Percentiles rank a stretch among this genome's conserved stretches.
phyloP scores from a whole-genome alignment of 768 basidiomycete genomes.

The Panaeolus cyanescens region DNA sequence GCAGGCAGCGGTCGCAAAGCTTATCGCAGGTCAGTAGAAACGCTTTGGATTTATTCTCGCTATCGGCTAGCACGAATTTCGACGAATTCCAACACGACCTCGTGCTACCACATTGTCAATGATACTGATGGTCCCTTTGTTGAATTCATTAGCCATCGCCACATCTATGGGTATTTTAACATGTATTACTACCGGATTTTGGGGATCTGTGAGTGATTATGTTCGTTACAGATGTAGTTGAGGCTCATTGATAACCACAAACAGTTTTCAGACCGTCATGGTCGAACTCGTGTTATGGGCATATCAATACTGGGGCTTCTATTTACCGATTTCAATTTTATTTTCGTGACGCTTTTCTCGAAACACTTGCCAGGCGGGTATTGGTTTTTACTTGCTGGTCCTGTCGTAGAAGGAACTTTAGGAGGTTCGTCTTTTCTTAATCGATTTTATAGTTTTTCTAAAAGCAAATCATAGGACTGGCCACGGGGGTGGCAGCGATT shows the following conservation, averaged over 20 bases:
- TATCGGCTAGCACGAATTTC: not conserved
- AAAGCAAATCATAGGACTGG: conserved; percentile 45
- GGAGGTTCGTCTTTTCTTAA: conserved; percentile 54
- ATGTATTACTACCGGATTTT: conserved; percentile 82
- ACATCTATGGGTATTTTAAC: conserved; percentile 71
- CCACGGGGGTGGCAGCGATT: conserved; percentile 49
- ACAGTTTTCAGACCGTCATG: conserved; percentile 82
- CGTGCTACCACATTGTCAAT: not conserved
- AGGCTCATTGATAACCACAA: conserved; percentile 11
- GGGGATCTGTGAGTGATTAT: conserved; percentile 67
- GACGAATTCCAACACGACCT: not conserved
- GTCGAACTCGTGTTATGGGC: conserved; percentile 66
- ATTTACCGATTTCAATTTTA: conserved; percentile 62
- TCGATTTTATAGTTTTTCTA: not conserved
- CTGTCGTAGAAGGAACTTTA: conserved; percentile 65
- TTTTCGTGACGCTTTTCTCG: conserved; percentile 63
- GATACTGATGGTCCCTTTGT: conserved; percentile 15
- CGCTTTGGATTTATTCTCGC: conserved; percentile 9
- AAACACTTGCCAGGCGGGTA: conserved; percentile 76
- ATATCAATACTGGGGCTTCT: conserved; percentile 64
- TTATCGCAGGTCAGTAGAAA: conserved; percentile 55
- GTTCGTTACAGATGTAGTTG: not conserved
- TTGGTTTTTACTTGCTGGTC: conserved; percentile 72
- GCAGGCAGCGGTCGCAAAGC: conserved; percentile 67
- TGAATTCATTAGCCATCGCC: conserved; percentile 51